A percentile compares a stretch with the other conserved stretches of the same genome.
Evolutionary conservation across 2,329 filamentous ascomycete genomes (phyloP).

Genomic region (Penicillium sp.): DNA sequence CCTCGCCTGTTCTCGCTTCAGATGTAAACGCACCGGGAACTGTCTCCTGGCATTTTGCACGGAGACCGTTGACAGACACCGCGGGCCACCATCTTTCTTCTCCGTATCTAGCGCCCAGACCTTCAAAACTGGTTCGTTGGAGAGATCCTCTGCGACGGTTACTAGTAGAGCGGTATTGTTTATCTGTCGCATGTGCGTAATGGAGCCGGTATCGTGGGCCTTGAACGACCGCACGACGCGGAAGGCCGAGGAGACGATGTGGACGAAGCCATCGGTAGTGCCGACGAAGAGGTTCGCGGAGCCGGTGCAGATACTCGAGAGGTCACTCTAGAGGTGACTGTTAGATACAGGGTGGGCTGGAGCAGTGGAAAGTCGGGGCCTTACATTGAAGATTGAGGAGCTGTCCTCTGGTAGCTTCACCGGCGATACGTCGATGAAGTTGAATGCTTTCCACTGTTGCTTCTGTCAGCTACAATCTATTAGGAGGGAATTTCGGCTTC

Average conservation of each 20-base stretch:
- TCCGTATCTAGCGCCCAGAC: slow-evolving; percentile 97
- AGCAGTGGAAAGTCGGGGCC: slow-evolving; percentile 27
- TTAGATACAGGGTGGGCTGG: slow-evolving; percentile 2
- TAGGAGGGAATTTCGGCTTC: not conserved
- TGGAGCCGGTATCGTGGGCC: slow-evolving; percentile 71
- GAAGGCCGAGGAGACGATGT: slow-evolving; percentile 83
- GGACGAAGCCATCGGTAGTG: slow-evolving; percentile 78
- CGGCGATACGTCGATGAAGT: slow-evolving; percentile 95
- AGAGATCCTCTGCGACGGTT: slow-evolving; percentile 78
- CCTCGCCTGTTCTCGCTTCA: too few relatives aligned
- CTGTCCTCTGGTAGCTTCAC: slow-evolving; percentile 78
- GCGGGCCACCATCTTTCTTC: slow-evolving; percentile 88
- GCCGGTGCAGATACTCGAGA: slow-evolving; percentile 80
- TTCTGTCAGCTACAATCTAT: slow-evolving; percentile 1
- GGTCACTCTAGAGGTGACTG: slow-evolving; percentile 56
- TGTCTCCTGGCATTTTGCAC: slow-evolving; percentile 89
- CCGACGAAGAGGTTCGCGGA: slow-evolving; percentile 89
- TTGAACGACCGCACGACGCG: slow-evolving; percentile 84
- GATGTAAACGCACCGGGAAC: slow-evolving; percentile 67
- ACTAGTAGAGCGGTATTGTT: slow-evolving; percentile 82
- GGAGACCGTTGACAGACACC: slow-evolving; percentile 79
- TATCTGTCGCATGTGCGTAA: slow-evolving; percentile 90
- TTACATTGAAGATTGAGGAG: slow-evolving; percentile 75
- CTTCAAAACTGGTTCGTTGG: slow-evolving; percentile 82
- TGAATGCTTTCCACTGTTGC: slow-evolving; percentile 92